Conservation (phyloP, 257 asterid genomes). For the Solanum etuberosum region DNA sequence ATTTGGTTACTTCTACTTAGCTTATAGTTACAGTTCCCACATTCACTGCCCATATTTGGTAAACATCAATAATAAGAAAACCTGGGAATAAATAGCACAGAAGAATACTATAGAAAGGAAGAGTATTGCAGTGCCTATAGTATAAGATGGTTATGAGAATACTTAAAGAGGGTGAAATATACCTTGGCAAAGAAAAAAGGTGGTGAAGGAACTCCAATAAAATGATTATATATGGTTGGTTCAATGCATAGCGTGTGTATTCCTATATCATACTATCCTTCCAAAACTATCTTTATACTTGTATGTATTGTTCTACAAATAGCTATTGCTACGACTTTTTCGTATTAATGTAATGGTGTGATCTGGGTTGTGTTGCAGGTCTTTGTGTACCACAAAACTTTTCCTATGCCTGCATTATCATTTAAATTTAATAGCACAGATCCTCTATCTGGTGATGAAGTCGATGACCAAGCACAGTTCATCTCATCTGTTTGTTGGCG, state of each 20-base stretch:
- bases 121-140: not conserved
- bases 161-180: not conserved
- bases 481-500: slow-evolving; percentile 97
- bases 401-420: slow-evolving; percentile 80
- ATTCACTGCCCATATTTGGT: not conserved
- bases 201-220: not conserved
- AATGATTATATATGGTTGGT: not conserved
- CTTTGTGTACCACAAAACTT: slow-evolving; percentile 76
- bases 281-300: not conserved
- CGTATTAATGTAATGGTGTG: not conserved
- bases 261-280: not conserved
- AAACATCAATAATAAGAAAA: not conserved
- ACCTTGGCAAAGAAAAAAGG: not conserved
- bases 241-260: not conserved
- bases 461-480: slow-evolving; percentile 68
- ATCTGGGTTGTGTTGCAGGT: slow-evolving; percentile 34
- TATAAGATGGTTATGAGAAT: not conserved
- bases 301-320: not conserved
- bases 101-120: not conserved
- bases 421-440: slow-evolving; percentile 58
- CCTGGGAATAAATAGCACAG: not conserved
- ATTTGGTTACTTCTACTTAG: not conserved
- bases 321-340: not conserved
- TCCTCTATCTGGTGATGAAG: slow-evolving; percentile 61
- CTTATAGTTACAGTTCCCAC: not conserved